A percentile compares a stretch with the other conserved stretches of the same genome.
Conservation (phyloP, 202 grass and related monocot species). For the Panicum hallii region DNA sequence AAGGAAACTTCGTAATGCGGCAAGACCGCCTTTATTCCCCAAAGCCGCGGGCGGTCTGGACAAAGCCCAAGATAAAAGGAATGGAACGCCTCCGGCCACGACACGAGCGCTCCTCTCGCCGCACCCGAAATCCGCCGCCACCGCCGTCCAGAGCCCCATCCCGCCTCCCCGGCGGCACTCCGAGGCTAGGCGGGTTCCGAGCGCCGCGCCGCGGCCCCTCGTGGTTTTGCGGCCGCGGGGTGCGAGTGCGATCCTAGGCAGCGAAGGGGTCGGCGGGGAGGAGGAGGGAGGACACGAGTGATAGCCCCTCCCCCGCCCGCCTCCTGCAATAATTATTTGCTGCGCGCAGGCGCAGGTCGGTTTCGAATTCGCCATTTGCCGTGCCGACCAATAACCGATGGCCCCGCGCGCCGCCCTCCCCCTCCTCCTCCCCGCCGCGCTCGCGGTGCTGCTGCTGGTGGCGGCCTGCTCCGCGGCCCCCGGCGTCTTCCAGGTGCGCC, state of each 20-base stretch:
- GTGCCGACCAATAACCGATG: neutral
- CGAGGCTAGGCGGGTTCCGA: no score
- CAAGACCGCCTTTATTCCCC: neutral
- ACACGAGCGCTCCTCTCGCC: no score
- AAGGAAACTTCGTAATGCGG: neutral
- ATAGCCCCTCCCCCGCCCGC: neutral
- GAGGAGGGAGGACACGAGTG: neutral
- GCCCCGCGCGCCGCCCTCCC: conserved; percentile 12
- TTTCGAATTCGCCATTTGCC: neutral
- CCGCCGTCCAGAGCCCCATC: no score
- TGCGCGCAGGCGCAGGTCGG: neutral
- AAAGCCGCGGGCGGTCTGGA: no score
- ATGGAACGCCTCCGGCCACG: no score
- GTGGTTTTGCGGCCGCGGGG: no score
- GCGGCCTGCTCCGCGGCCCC: conserved; percentile 1
- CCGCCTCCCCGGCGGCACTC: neutral
- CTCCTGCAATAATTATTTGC: neutral
- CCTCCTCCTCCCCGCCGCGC: conserved; percentile 38
- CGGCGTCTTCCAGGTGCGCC: conserved; percentile 65
- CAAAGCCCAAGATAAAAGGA: neutral
- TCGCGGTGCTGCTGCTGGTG: neutral
- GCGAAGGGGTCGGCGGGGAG: no score
- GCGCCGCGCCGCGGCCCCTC: no score
- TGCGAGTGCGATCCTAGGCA: no score
- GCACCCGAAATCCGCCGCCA: no score